phyloP scores from a whole-genome alignment of 352 stramenopile species.

The Globisporangium nunn region DNA sequence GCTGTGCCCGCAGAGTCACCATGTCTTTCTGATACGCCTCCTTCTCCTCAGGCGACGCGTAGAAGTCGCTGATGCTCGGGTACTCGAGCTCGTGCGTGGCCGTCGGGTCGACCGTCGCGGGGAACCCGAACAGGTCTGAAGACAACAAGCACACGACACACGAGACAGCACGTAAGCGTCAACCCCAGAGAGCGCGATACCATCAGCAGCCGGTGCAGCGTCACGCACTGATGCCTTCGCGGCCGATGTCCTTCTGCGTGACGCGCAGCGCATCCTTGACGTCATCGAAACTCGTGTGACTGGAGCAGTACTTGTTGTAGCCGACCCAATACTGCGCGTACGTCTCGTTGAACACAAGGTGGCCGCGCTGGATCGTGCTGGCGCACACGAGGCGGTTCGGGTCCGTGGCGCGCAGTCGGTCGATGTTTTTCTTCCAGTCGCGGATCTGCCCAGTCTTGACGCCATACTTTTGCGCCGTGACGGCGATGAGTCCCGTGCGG shows the following conservation, averaged over 20 bases:
- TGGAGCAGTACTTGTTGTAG: slow-evolving; percentile 85
- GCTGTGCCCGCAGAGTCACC: slow-evolving; percentile 45
- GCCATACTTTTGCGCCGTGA: slow-evolving; percentile 79
- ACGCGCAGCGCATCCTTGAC: slow-evolving; percentile 62
- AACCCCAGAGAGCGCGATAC: slow-evolving; percentile 5
- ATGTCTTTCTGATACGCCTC: slow-evolving; percentile 66
- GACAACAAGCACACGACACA: neutral
- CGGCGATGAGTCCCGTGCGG: slow-evolving; percentile 65
- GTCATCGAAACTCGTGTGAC: slow-evolving; percentile 59
- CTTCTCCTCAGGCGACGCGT: slow-evolving; percentile 59
- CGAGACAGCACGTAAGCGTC: neutral
- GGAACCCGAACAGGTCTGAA: slow-evolving; percentile 55
- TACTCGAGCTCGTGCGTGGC: slow-evolving; percentile 53
- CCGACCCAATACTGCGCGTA: slow-evolving; percentile 87
- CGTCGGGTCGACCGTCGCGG: slow-evolving; percentile 51
- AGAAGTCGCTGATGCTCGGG: slow-evolving; percentile 57
- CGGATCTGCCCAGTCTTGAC: slow-evolving; percentile 84
- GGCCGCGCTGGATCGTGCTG: slow-evolving; percentile 74
- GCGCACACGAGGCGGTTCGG: slow-evolving; percentile 74
- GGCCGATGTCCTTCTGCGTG: slow-evolving; percentile 64
- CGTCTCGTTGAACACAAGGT: slow-evolving; percentile 85
- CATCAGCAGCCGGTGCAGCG: neutral
- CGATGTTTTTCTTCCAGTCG: slow-evolving; percentile 86
- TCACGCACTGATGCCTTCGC: slow-evolving; percentile 70
- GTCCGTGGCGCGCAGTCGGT: slow-evolving; percentile 67